A percentile compares a stretch with the other conserved stretches of the same genome.
These are phyloP conservation scores for Dichotomopilus funicola DNA, from an alignment of 2,329 filamentous ascomycete genomes.

Conservation along the genomic window DNA sequence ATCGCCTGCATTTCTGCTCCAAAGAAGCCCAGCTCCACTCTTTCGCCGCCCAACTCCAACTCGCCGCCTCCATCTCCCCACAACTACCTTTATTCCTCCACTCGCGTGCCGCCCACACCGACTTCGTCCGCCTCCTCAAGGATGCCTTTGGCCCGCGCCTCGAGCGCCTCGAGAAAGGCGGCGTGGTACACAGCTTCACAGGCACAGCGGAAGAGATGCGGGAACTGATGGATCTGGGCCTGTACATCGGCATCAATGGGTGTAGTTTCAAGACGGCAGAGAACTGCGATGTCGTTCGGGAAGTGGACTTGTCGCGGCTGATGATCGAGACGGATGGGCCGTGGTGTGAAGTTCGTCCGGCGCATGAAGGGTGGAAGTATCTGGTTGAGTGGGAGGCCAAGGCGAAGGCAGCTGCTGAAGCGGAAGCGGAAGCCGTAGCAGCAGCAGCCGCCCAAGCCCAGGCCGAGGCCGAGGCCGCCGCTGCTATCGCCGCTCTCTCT, in stretches of 20 bases:
- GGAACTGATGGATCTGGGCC: slow-evolving; percentile 68
- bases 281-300: slow-evolving; percentile 77
- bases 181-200: slow-evolving; percentile 92
- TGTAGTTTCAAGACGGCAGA: slow-evolving; percentile 93
- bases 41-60: slow-evolving; percentile 74
- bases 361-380: slow-evolving; percentile 76
- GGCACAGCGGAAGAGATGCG: slow-evolving; percentile 80
- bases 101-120: slow-evolving; percentile 76
- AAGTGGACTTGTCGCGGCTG: slow-evolving; percentile 69
- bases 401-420: slow-evolving; percentile 1
- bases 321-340: slow-evolving; percentile 97
- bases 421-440: neutral
- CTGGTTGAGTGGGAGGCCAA: slow-evolving; percentile 39
- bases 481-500: neutral
- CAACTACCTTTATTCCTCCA: slow-evolving; percentile 88
- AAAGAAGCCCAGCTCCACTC: slow-evolving; percentile 75
- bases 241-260: slow-evolving; percentile 93
- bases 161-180: slow-evolving; percentile 62
- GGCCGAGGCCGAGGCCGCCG: neutral
- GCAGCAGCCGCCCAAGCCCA: neutral
- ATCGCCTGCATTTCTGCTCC: slow-evolving; percentile 76
- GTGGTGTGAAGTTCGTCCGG: slow-evolving; percentile 91
- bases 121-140: slow-evolving; percentile 70
- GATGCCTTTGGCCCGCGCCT: slow-evolving; percentile 51
- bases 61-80: slow-evolving; percentile 62